Percentiles rank a stretch among this genome's conserved stretches.
These are phyloP conservation scores for Phytopythium sindhum DNA, from an alignment of 352 stramenopile genomes.

Conservation along the genomic window DNA sequence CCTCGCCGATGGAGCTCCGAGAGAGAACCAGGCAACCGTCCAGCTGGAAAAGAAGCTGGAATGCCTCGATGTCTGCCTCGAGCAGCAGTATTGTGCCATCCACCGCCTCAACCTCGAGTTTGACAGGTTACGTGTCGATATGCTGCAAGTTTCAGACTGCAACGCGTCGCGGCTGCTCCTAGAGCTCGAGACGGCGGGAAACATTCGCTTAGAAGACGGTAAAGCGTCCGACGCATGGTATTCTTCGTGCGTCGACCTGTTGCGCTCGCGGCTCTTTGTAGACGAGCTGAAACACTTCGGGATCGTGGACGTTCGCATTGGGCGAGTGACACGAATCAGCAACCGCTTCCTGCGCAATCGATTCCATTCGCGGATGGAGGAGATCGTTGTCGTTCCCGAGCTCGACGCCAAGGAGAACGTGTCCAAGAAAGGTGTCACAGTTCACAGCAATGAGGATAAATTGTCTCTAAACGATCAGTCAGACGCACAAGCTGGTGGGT, in stretches of 20 bases:
- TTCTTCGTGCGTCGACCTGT: constrained; percentile 74
- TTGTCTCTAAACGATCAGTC: not conserved
- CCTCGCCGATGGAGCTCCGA: not conserved
- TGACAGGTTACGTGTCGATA: constrained; percentile 38
- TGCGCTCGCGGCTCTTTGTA: constrained; percentile 68
- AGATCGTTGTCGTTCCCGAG: constrained; percentile 57
- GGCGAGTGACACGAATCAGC: constrained; percentile 84
- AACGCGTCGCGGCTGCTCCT: constrained; percentile 81
- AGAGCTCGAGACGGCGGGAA: constrained; percentile 89
- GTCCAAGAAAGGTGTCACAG: constrained; percentile 72
- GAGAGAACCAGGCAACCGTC: constrained; percentile 16
- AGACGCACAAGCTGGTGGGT: constrained; percentile 5
- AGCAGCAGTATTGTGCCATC: constrained; percentile 32
- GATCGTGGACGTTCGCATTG: constrained; percentile 66
- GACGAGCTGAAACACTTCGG: constrained; percentile 52
- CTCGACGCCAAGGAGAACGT: constrained; percentile 74
- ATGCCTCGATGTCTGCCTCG: constrained; percentile 33
- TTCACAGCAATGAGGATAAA: constrained; percentile 28
- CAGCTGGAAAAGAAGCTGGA: constrained; percentile 40
- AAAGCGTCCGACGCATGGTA: constrained; percentile 82
- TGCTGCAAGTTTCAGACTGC: constrained; percentile 37
- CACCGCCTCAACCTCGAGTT: constrained; percentile 65
- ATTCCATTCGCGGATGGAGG: constrained; percentile 82
- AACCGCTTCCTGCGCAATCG: constrained; percentile 87
- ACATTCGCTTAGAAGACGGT: constrained; percentile 89